Percentiles rank a stretch among this genome's conserved stretches.
These are phyloP conservation scores for Scedosporium aurantiacum DNA, from an alignment of 2,329 filamentous ascomycete species.

Conservation along the genomic window DNA sequence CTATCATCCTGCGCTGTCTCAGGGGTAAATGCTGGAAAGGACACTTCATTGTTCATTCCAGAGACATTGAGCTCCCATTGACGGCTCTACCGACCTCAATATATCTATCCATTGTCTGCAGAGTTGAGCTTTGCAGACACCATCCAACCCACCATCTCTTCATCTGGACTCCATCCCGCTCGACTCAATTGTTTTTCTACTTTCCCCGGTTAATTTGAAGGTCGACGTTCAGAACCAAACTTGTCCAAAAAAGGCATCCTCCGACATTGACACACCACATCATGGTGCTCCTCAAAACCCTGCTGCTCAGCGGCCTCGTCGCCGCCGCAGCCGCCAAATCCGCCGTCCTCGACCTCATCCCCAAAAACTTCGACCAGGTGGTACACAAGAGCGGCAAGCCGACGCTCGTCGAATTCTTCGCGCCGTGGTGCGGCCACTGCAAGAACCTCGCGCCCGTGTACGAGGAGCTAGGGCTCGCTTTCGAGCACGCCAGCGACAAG, in stretches of 20 bases:
- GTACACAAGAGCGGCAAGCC: constrained; percentile 89
- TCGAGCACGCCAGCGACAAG: constrained; percentile 58
- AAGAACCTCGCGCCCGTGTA: constrained; percentile 92
- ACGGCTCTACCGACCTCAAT: not conserved
- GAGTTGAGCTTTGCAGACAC: not conserved
- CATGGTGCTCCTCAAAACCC: constrained; percentile 50
- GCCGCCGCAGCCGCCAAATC: constrained; percentile 56
- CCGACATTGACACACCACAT: constrained; percentile 9
- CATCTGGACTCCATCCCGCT: no score
- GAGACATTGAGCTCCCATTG: not conserved
- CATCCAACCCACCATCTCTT: not conserved
- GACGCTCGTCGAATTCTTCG: constrained; percentile 95
- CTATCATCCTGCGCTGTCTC: no score
- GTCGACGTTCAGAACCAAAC: no score
- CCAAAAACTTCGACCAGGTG: constrained; percentile 82
- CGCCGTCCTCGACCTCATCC: constrained; percentile 80
- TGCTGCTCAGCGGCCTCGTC: constrained; percentile 45
- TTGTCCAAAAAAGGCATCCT: not conserved
- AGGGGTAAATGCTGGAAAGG: no score
- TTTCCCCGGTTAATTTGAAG: no score
- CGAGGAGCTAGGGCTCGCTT: constrained; percentile 72
- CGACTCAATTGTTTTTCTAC: no score
- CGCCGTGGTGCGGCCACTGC: constrained; percentile 98
- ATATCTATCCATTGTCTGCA: not conserved
- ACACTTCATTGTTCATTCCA: no score